These are phyloP conservation scores for Camillea tinctor DNA, from an alignment of 2,329 filamentous ascomycete genomes.

Conservation along the genomic window DNA sequence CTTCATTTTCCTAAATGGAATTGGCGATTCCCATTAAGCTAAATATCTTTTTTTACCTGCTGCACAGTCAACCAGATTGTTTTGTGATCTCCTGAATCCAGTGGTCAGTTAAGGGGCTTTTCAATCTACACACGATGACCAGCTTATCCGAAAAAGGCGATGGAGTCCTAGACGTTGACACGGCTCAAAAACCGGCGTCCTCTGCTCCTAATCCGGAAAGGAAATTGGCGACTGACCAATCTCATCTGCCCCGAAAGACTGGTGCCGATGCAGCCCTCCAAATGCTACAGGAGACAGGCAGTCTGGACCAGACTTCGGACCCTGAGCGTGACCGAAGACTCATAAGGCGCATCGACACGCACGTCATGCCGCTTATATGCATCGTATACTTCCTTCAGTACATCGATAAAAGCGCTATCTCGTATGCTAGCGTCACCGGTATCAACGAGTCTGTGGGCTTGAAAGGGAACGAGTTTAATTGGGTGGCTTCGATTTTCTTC, in stretches of 20 bases:
- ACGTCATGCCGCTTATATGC: conserved; percentile 22
- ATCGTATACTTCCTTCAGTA: conserved; percentile 24
- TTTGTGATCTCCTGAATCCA: neutral
- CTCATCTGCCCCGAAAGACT: neutral
- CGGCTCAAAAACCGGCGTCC: neutral
- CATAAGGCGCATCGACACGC: conserved; percentile 19
- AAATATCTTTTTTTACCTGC: neutral
- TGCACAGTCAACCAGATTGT: neutral
- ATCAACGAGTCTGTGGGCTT: conserved; percentile 32
- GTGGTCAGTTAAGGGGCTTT: neutral
- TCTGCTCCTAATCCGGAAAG: neutral
- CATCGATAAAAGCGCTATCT: conserved; percentile 21
- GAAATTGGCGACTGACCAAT: neutral
- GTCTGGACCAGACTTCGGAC: conserved; percentile 11
- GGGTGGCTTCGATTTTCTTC: conserved; percentile 38
- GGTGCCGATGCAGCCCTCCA: conserved; percentile 22
- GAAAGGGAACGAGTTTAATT: conserved; percentile 42
- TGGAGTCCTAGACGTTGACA: neutral
- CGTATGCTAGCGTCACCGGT: conserved; percentile 23
- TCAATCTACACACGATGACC: neutral
- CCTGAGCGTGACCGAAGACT: conserved; percentile 15
- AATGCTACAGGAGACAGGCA: conserved; percentile 18
- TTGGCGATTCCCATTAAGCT: neutral
- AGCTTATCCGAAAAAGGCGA: neutral
- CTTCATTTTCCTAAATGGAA: neutral